Base-by-base conservation (phyloP, 2,329 filamentous ascomycete species). In the Paraconiothyrium brasiliense region DNA sequence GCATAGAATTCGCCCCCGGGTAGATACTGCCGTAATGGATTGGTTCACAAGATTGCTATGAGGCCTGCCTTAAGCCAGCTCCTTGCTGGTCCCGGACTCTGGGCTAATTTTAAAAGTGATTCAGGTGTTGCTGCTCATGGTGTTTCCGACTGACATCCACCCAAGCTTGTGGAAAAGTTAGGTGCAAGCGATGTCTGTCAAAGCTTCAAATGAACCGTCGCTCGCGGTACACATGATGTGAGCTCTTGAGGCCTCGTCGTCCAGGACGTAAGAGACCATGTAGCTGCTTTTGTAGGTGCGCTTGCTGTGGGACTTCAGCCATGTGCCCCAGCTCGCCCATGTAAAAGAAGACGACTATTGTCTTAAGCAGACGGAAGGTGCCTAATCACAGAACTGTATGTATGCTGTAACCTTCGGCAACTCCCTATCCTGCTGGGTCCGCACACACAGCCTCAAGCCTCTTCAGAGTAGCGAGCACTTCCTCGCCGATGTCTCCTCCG, bases 401-500 rank as follows among this genome's bases (percentile, higher is more conserved):
- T 35, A 13, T 22, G 5, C 22, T 56, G 27, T 6, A 22, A 34
- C 14, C 24, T 24, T 51, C 16, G 50, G 37, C 22, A 16, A 8
- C 27, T 1, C 22, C 20, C 76, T 71, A 75, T 6, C 68, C 65
- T 8, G 60, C 61, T 27, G 71, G 56, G 10, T 67, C 62, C 11
- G 66, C 41, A 76, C 91, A 93, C 27, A 85, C 83, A 63, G 87
- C 83, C 74, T 91, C 87, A 37, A 93, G 81, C 63, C 85, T 84
- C 63, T 83, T 81, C 39, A 95, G 80, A 6, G 89, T 89, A 50
- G 89, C 86, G 20, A 93, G 80, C 34, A 92, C 86, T 67, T 93
- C 89, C 50, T 87, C 84, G 30, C 83, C 84, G 35, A 94, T 79
- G 24, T 84, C 77, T 65, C 91, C 90, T 39, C 86, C 84, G 11